These are phyloP conservation scores for Filosporella fistucella DNA, from an alignment of 495 filamentous ascomycete species.

Conservation along the genomic window DNA sequence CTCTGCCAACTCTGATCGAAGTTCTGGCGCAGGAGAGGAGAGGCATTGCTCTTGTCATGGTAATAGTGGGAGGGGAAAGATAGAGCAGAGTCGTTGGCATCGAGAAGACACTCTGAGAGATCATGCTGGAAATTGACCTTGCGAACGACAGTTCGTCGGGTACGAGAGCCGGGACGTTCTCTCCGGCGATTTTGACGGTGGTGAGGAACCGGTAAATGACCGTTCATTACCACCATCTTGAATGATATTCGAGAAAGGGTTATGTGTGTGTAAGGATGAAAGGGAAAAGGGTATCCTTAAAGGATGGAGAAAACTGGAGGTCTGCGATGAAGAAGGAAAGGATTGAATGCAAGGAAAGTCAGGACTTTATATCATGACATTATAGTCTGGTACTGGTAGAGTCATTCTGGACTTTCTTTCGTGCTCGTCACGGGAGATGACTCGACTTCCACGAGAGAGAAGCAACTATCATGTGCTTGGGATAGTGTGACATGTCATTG, in stretches of 20 bases:
- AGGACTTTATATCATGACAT: slow-evolving; percentile 9
- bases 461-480: too few species aligned
- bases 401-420: background rate
- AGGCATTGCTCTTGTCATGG: slow-evolving; percentile 19
- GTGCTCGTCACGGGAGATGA: slow-evolving; percentile 13
- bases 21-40: slow-evolving; percentile 22
- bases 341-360: background rate
- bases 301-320: slow-evolving; percentile 12
- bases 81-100: slow-evolving; percentile 14
- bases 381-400: slow-evolving; percentile 3
- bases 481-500: too few species aligned
- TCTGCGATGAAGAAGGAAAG: slow-evolving; percentile 17
- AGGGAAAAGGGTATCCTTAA: slow-evolving; percentile 6
- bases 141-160: slow-evolving; percentile 20
- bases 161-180: slow-evolving; percentile 24
- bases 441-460: too few species aligned
- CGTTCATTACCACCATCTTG: slow-evolving; percentile 13
- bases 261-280: background rate
- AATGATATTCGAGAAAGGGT: background rate
- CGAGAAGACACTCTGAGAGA: slow-evolving; percentile 14
- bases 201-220: slow-evolving; percentile 14
- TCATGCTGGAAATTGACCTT: slow-evolving; percentile 15
- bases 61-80: slow-evolving; percentile 20
- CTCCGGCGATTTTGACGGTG: slow-evolving; percentile 24
- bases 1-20: slow-evolving; percentile 24